A percentile compares a stretch with the other conserved stretches of the same genome.
Conservation (phyloP, 2,329 filamentous ascomycete genomes). For the Sarocladium strictum region DNA sequence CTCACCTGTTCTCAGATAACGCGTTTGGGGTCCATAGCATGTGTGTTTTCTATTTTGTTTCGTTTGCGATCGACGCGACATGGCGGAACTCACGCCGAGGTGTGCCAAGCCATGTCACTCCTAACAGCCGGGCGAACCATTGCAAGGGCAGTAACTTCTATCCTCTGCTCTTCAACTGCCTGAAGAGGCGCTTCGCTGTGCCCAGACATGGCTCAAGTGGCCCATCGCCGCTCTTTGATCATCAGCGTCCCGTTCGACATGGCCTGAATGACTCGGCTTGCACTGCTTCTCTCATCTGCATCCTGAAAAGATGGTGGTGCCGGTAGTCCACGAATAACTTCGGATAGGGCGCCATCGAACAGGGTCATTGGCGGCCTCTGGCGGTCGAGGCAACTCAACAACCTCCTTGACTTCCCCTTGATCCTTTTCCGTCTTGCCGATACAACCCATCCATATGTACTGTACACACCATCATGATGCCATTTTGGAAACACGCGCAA, state of each 20-base stretch:
- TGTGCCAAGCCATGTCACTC: slow-evolving; percentile 4
- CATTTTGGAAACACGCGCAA: not conserved
- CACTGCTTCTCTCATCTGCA: too few species aligned
- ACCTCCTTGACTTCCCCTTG: not conserved
- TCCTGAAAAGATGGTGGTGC: not conserved
- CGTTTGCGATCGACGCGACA: slow-evolving; percentile 4
- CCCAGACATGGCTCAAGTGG: not conserved
- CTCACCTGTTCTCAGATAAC: not conserved
- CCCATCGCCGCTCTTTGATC: not conserved
- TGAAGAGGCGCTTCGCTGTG: not conserved
- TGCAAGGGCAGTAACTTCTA: too few species aligned
- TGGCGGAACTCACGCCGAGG: not conserved
- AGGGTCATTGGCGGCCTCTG: slow-evolving; percentile 7
- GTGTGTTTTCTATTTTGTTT: not conserved
- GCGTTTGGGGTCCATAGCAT: not conserved
- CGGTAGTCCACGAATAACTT: not conserved
- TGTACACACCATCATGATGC: not conserved
- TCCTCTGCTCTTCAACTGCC: not conserved
- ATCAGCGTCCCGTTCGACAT: not conserved
- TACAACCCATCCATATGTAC: not conserved
- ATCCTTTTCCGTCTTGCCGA: not conserved
- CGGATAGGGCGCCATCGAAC: not conserved
- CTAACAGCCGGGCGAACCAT: not conserved
- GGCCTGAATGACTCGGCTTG: not conserved
- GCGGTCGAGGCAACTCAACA: not conserved